A percentile compares a stretch with the other conserved stretches of the same genome.
These are phyloP conservation scores for Ceratobasidium sp. DNA, from an alignment of 1,284 basidiomycete species.

Conservation along the genomic window DNA sequence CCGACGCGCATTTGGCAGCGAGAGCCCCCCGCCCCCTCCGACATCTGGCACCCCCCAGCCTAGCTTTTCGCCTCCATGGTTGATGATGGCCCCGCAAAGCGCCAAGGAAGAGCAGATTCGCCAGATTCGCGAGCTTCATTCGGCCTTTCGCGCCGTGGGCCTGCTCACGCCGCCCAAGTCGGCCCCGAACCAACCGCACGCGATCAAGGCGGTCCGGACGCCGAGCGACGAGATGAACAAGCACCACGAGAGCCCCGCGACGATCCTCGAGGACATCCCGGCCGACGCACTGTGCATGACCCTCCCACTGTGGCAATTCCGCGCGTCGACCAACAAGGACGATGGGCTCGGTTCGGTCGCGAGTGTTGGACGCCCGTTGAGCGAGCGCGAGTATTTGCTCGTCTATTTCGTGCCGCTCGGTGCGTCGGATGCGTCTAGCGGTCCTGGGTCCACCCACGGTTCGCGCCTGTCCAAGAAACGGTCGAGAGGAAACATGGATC, in stretches of 20 bases:
- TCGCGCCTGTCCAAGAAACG: constrained; percentile 51
- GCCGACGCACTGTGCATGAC: constrained; percentile 42
- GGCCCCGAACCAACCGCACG: neutral
- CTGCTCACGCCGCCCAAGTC: constrained; percentile 34
- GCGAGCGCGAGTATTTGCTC: constrained; percentile 70
- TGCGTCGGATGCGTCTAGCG: constrained; percentile 48
- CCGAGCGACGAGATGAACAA: neutral
- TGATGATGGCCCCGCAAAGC: constrained; percentile 41
- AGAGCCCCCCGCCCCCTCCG: constrained; percentile 17
- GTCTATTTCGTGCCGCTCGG: constrained; percentile 70
- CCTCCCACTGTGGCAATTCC: constrained; percentile 41
- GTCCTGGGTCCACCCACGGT: constrained; percentile 45
- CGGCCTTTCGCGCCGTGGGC: constrained; percentile 35
- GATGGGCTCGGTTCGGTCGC: constrained; percentile 23
- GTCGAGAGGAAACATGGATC: constrained; percentile 30
- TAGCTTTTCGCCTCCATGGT: constrained; percentile 40
- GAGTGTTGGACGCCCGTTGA: constrained; percentile 48
- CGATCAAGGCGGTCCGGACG: constrained; percentile 32
- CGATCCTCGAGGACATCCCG: constrained; percentile 39
- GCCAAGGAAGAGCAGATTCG: constrained; percentile 39
- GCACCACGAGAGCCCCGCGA: constrained; percentile 4
- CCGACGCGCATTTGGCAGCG: constrained; percentile 39
- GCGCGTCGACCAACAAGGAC: constrained; percentile 25
- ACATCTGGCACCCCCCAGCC: constrained; percentile 24
- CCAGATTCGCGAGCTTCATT: constrained; percentile 33